phyloP scores from a whole-genome alignment of 768 basidiomycete genomes.

The Trametes punicea region DNA sequence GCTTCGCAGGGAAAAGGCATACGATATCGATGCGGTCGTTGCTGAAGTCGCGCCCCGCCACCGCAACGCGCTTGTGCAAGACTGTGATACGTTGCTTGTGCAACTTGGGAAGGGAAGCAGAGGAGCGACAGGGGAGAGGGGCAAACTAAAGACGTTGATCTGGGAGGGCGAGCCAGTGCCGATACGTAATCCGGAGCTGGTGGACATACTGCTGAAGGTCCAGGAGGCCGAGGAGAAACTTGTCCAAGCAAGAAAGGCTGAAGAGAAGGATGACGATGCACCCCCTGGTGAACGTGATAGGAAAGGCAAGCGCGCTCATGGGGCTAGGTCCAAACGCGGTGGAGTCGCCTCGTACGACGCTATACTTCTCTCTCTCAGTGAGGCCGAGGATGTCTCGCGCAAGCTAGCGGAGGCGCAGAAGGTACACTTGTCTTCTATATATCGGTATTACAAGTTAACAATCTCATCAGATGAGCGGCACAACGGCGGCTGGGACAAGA shows the following conservation, averaged over 20 bases:
- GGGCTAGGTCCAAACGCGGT: conserved; percentile 57
- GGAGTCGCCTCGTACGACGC: conserved; percentile 86
- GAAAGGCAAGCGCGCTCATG: conserved; percentile 36
- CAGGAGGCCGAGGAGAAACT: conserved; percentile 73
- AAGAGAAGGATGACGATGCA: conserved; percentile 28
- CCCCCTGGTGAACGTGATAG: conserved; percentile 33
- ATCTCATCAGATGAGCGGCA: conserved; percentile 37
- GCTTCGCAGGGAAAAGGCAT: conserved; percentile 71
- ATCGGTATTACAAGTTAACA: neutral
- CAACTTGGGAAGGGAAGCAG: conserved; percentile 45
- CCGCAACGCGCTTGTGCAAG: conserved; percentile 59
- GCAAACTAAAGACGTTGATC: conserved; percentile 53
- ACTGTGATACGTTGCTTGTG: conserved; percentile 52
- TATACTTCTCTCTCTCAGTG: conserved; percentile 78
- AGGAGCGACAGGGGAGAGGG: conserved; percentile 41
- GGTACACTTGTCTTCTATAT: conserved; percentile 39
- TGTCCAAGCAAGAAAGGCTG: conserved; percentile 31
- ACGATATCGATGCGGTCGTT: conserved; percentile 77
- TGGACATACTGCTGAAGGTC: conserved; percentile 79
- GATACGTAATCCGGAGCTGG: conserved; percentile 86
- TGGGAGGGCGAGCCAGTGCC: conserved; percentile 88
- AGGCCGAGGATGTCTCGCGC: conserved; percentile 82
- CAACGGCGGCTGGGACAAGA: conserved; percentile 48
- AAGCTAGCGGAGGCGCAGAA: conserved; percentile 83
- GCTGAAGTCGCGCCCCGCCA: conserved; percentile 56